Evolutionary conservation across 192 early-diverging fungal genomes (phyloP), one percentile per base, ranked within the genome.

Genomic region (Linderina pennispora): DNA sequence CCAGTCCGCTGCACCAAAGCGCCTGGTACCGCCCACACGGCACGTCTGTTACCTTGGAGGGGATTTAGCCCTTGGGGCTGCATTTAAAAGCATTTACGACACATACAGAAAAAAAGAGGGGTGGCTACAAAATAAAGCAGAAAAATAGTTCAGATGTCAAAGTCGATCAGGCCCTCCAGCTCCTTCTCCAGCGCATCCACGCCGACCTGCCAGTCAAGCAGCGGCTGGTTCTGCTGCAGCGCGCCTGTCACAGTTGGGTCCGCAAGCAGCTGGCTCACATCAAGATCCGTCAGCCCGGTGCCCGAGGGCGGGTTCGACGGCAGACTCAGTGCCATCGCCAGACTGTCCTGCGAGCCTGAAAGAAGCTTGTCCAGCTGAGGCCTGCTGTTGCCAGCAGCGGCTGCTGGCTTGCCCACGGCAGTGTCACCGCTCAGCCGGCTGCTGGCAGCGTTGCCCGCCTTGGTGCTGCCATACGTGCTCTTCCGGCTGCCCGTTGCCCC

Each of bases 91-190:
- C n/a, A n/a, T n/a, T n/a, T n/a, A n/a, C n/a, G n/a, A n/a, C n/a
- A n/a, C n/a, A 46, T 34, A 31, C 21, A 46, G 44, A 43, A 26
- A 15, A 25, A 43, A 24, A 0, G 16, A 19, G 11, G 10, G 14
- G 0, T 23, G 15, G 16, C 18, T 40, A 33, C 15, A 23, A 38
- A 9, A 28, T 24, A 14, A 16, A 19, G 44, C 31, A 24, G 38
- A 23, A 21, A 24, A 26, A 22, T 6, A n/a, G n/a, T 9, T 48
- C 38, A 69, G 10, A 35, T 48, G 36, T 72, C 68, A 65, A 72
- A 72, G 47, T 72, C 56, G 40, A 72, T 65, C 11, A 72, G 46
- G n/a, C 68, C 68, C 48, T 72, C 68, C 18, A 72, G 53, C 61
- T 72, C 68, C 31, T 43, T 38, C 32, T 72, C 68, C 43, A 72